Evolutionary conservation across 2,329 filamentous ascomycete genomes (phyloP).

Genomic region (Epicoccum nigrum): DNA sequence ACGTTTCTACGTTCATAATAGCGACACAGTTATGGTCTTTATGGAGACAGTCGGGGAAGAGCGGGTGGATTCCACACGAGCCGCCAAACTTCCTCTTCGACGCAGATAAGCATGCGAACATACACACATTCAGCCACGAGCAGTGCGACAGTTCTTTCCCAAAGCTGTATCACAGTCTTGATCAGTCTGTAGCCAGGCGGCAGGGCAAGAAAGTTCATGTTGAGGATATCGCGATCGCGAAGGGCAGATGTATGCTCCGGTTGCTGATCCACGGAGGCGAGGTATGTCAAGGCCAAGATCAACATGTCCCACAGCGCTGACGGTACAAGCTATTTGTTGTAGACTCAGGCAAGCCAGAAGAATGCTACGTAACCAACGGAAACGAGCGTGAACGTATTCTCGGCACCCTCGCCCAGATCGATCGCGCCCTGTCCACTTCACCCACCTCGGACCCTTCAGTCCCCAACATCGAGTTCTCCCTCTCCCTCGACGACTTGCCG

Average conservation of each 20-base stretch:
- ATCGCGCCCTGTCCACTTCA: constrained; percentile 37
- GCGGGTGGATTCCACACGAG: constrained; percentile 21
- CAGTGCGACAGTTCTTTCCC: constrained; percentile 43
- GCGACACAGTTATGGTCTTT: constrained; percentile 36
- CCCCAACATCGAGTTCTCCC: constrained; percentile 41
- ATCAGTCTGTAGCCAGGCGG: constrained; percentile 31
- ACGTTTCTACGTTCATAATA: constrained; percentile 39
- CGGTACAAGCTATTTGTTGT: constrained; percentile 37
- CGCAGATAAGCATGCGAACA: constrained; percentile 39
- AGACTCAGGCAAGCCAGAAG: constrained; percentile 38
- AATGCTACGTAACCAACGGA: constrained; percentile 42
- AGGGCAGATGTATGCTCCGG: constrained; percentile 42
- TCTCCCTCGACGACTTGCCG: constrained; percentile 42
- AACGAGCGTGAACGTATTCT: constrained; percentile 45
- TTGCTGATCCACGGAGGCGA: constrained; percentile 40
- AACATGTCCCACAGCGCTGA: constrained; percentile 9
- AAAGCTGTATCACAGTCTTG: constrained; percentile 39
- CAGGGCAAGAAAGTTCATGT: constrained; percentile 35
- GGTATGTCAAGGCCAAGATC: constrained; percentile 21
- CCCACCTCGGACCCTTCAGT: constrained; percentile 35
- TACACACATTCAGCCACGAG: constrained; percentile 41
- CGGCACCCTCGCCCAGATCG: constrained; percentile 42
- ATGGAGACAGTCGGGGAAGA: constrained; percentile 34
- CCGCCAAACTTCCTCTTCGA: constrained; percentile 31
- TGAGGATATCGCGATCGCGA: constrained; percentile 37